Percentiles rank a stretch among this genome's conserved stretches.
Conservation (phyloP, 1,139 yeast genomes). For the Taphrina communis region DNA sequence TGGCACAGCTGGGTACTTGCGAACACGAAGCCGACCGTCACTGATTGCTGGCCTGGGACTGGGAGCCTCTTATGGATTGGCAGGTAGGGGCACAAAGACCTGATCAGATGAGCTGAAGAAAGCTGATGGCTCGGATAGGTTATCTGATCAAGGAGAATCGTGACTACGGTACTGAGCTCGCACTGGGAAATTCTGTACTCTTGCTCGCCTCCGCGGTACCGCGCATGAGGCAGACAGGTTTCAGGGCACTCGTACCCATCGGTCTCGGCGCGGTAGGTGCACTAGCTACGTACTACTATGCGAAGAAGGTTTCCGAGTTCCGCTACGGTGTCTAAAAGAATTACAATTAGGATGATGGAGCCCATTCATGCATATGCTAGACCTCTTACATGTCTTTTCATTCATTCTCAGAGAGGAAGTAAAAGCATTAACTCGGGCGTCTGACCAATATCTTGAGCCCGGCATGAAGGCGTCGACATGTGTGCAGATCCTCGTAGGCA, state of each 20-base stretch:
- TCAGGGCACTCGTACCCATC: conserved; percentile 77
- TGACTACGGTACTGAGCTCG: conserved; percentile 81
- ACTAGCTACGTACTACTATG: conserved; percentile 70
- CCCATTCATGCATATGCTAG: not conserved
- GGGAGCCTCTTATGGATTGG: conserved; percentile 70
- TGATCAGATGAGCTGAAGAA: not conserved
- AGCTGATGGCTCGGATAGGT: conserved; percentile 48
- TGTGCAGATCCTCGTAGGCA: too few species aligned
- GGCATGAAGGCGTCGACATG: too few species aligned
- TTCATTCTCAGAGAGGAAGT: too few species aligned
- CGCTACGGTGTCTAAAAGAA: conserved; percentile 50
- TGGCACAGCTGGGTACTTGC: conserved; percentile 71
- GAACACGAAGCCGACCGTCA: conserved; percentile 77
- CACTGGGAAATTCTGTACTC: conserved; percentile 71
- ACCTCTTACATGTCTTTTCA: too few species aligned
- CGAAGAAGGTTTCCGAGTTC: conserved; percentile 72
- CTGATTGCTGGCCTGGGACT: conserved; percentile 76
- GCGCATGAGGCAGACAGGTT: conserved; percentile 61
- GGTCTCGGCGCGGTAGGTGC: conserved; percentile 69
- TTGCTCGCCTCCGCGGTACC: conserved; percentile 72
- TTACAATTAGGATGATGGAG: not conserved
- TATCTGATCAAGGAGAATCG: conserved; percentile 70
- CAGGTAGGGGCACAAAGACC: conserved; percentile 57
- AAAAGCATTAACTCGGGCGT: too few species aligned
- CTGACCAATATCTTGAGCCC: too few species aligned